phyloP scores from a whole-genome alignment of 169 alveolate genomes.

The Plasmodium reichenowi region DNA sequence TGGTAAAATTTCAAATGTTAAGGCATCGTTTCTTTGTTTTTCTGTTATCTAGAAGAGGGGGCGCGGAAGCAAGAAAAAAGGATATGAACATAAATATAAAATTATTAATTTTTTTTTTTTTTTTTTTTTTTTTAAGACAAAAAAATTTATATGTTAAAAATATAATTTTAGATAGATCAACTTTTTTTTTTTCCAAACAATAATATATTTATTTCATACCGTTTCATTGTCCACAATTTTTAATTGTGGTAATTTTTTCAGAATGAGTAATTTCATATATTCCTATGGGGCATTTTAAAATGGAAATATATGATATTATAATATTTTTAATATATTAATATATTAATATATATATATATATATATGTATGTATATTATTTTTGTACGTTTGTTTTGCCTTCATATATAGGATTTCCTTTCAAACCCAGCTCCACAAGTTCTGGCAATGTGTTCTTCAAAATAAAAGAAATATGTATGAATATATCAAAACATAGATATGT shows the following conservation, averaged over 20 bases:
- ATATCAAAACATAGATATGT: neutral
- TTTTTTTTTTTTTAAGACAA: neutral
- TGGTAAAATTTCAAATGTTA: constrained; percentile 30
- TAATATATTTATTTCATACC: constrained; percentile 2
- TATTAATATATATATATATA: neutral
- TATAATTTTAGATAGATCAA: neutral
- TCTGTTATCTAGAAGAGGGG: constrained; percentile 39
- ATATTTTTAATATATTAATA: no score
- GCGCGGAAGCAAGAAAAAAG: neutral
- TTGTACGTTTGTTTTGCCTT: constrained; percentile 53
- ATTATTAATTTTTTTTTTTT: neutral
- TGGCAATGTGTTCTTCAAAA: constrained; percentile 40
- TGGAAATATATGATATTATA: no score
- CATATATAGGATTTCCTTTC: constrained; percentile 63
- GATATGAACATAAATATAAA: neutral
- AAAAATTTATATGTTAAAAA: neutral
- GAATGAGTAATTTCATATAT: constrained; percentile 63
- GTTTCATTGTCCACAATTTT: constrained; percentile 67
- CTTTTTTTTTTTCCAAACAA: constrained; percentile 8
- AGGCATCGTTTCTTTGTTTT: constrained; percentile 64
- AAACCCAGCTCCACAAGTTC: constrained; percentile 57
- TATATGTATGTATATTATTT: neutral
- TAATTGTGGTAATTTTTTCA: constrained; percentile 57
- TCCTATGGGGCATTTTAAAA: constrained; percentile 5
- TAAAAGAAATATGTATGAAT: neutral